These are phyloP conservation scores for Daldinia eschscholtzii DNA, from an alignment of 2,329 filamentous ascomycete species.

Conservation along the genomic window DNA sequence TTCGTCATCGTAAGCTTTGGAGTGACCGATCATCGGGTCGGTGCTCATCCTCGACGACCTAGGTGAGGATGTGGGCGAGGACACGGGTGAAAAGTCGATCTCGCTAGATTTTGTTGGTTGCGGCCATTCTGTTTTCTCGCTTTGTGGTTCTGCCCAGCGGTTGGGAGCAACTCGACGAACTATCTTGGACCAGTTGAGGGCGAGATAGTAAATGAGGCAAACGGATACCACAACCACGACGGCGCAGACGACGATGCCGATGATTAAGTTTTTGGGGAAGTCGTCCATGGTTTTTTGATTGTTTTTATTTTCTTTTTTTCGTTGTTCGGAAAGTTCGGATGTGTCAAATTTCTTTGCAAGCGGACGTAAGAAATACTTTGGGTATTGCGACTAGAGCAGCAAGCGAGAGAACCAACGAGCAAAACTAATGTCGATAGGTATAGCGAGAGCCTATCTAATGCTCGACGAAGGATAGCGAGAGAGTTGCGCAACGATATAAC, in stretches of 20 bases:
- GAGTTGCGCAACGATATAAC: slow-evolving; percentile 21
- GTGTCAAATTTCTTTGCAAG: not conserved
- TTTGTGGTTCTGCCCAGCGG: slow-evolving; percentile 26
- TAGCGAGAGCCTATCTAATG: not conserved
- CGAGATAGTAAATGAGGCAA: slow-evolving; percentile 35
- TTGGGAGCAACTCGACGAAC: slow-evolving; percentile 26
- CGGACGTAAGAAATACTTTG: not conserved
- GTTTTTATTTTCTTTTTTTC: not conserved
- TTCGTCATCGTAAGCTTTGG: slow-evolving; percentile 7
- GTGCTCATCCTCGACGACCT: slow-evolving; percentile 36
- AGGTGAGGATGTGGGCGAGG: slow-evolving; percentile 32
- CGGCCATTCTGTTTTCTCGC: slow-evolving; percentile 42
- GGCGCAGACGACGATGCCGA: slow-evolving; percentile 37
- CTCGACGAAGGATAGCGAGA: not conserved
- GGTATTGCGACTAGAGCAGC: not conserved
- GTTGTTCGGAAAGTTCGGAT: slow-evolving; percentile 13
- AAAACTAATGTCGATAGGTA: not conserved
- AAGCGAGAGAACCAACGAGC: not conserved
- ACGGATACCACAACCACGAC: slow-evolving; percentile 26
- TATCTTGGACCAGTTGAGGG: slow-evolving; percentile 39
- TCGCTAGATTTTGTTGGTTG: slow-evolving; percentile 34
- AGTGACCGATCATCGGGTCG: slow-evolving; percentile 26
- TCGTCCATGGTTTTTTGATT: slow-evolving; percentile 27
- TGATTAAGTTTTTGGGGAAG: slow-evolving; percentile 38
- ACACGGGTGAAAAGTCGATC: slow-evolving; percentile 18